Evolutionary conservation across 345 rosid genomes (phyloP), one percentile per base, ranked within the genome.

Genomic region (Cardamine resedifolia): DNA sequence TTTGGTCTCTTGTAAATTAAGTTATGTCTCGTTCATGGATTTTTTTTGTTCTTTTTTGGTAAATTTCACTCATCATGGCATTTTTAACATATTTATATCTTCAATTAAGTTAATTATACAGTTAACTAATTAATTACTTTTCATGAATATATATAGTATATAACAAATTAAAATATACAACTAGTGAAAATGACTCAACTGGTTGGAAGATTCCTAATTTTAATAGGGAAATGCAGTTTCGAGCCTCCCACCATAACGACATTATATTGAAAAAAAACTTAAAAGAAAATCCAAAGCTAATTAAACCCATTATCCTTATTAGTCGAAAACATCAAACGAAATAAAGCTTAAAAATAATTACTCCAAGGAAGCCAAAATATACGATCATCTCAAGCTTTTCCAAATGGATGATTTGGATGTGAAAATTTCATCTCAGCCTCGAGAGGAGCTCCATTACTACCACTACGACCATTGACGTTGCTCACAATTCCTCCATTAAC

Each of bases 401-500:
- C 66, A 69, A 60, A 76, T 19, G 70, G 79, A 61, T 75, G 20
- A 75, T 75, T 53, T 53, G 74, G 74, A 14, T 57, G 24, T 19
- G 74, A 11, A 69, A 76, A 69, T 58, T 76, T 76, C 19, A 76
- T 45, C 19, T 56, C 79, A 33, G 43, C 24, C 26, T 69, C 52
- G 43, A 55, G 51, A 15, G 79, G 65, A 68, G 70, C 14, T n/a
- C 61, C 70, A 62, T 31, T 39, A 68, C 70, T 70, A 61, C 67
- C 48, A 58, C 74, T 41, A 60, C 74, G 73, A 20, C 74, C 69
- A 69, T 79, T 70, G 10, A 74, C 68, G 56, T 62, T 62, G 68
- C 80, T 83, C 71, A 82, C 81, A 58, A 77, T 77, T 39, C 79
- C 80, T 34, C 85, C 86, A 58, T 88, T 90, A 23, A 88, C 95